Evolutionary conservation across 805 yeast species (phyloP).

Genomic region (Barnettozyma populi): DNA sequence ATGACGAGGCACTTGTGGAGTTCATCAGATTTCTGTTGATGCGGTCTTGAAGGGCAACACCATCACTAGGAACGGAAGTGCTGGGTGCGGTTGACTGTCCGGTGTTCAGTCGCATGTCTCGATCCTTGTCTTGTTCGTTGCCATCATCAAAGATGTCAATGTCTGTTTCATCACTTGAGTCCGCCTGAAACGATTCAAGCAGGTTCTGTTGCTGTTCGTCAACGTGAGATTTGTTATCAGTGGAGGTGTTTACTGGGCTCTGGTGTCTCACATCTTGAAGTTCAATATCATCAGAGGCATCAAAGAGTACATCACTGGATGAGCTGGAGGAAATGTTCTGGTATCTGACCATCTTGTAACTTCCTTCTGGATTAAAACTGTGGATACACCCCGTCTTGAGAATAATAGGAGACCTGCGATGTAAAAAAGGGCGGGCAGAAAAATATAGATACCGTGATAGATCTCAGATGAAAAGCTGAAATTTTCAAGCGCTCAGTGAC

Average conservation of each 20-base stretch:
- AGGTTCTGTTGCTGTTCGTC: not conserved
- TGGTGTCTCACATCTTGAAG: conserved; percentile 1
- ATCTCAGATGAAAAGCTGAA: not conserved
- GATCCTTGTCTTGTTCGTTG: not conserved
- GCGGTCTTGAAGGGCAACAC: conserved; percentile 2
- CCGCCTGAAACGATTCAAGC: conserved; percentile 3
- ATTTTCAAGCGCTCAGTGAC: not conserved
- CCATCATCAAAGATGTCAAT: not conserved
- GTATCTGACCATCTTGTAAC: conserved; percentile 5
- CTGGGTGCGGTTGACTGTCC: not conserved
- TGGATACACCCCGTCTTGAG: not conserved
- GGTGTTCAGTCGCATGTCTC: not conserved
- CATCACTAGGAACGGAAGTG: not conserved
- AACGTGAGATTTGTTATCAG: not conserved
- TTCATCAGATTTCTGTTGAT: conserved; percentile 6
- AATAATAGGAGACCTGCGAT: not conserved
- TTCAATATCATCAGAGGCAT: conserved; percentile 9
- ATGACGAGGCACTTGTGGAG: conserved; percentile 2
- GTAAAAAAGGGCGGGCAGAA: not conserved
- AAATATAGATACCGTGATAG: not conserved
- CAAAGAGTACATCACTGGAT: conserved; percentile 5
- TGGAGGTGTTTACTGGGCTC: not conserved
- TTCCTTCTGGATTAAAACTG: not conserved
- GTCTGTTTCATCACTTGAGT: conserved; percentile 4
- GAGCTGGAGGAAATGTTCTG: not conserved